phyloP scores from a whole-genome alignment of 768 basidiomycete genomes.

The Mycena chlorophos region DNA sequence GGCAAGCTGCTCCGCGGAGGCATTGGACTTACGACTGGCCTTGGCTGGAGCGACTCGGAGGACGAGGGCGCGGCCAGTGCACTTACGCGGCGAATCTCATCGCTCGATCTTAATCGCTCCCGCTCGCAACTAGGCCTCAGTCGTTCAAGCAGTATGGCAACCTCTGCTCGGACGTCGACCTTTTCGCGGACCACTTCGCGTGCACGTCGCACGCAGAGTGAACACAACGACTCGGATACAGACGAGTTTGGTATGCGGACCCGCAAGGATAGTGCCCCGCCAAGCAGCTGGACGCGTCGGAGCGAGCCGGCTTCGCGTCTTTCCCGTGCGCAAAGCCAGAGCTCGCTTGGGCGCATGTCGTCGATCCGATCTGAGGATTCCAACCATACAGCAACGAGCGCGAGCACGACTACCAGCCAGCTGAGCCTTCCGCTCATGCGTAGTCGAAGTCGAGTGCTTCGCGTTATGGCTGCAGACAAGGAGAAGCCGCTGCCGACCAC shows the following conservation, averaged over 20 bases:
- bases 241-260: constrained; percentile 18
- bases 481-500: constrained; percentile 19
- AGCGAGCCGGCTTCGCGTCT: constrained; percentile 15
- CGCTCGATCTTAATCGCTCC: constrained; percentile 46
- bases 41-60: constrained; percentile 80
- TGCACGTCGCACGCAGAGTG: constrained; percentile 13
- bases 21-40: constrained; percentile 67
- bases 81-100: constrained; percentile 62
- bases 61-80: constrained; percentile 73
- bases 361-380: constrained; percentile 13
- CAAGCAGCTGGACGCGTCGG: constrained; percentile 17
- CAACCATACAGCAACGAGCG: constrained; percentile 5
- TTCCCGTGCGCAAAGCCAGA: constrained; percentile 12
- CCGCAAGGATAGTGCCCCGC: constrained; percentile 6
- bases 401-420: background rate
- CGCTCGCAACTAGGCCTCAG: constrained; percentile 46
- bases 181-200: constrained; percentile 10
- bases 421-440: constrained; percentile 17
- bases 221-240: constrained; percentile 7
- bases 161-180: constrained; percentile 7
- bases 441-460: constrained; percentile 15
- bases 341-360: constrained; percentile 4
- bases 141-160: constrained; percentile 30
- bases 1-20: constrained; percentile 58
- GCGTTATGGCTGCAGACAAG: constrained; percentile 19